Conservation (phyloP, 345 rosid species). For the Aquilaria sinensis region DNA sequence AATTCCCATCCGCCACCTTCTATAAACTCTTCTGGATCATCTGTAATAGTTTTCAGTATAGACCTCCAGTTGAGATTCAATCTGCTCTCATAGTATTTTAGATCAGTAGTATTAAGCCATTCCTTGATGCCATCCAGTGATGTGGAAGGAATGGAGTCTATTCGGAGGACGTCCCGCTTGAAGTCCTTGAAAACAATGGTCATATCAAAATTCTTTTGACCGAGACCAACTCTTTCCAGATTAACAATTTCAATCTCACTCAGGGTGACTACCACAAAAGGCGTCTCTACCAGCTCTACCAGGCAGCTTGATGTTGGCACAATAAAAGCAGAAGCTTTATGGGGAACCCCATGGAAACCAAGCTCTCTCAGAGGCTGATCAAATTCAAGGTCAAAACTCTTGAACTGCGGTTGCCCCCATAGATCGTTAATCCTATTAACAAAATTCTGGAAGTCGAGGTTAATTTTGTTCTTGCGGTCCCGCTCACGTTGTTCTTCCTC, state of each 20-base stretch:
- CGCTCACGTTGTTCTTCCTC: conserved; percentile 52
- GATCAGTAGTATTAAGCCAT: conserved; percentile 47
- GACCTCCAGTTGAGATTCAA: conserved; percentile 47
- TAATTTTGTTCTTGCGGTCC: conserved; percentile 37
- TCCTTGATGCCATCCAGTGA: conserved; percentile 46
- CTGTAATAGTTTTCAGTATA: conserved; percentile 41
- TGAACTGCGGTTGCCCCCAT: conserved; percentile 50
- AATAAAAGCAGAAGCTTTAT: conserved; percentile 41
- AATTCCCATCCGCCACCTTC: conserved; percentile 54
- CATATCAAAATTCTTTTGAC: conserved; percentile 51
- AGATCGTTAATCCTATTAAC: conserved; percentile 41
- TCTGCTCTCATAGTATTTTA: conserved; percentile 50
- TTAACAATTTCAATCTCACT: conserved; percentile 52
- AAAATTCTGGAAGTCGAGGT: conserved; percentile 41
- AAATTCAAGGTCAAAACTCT: conserved; percentile 42
- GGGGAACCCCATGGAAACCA: conserved; percentile 56
- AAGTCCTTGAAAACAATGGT: conserved; percentile 51
- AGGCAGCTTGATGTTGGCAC: conserved; percentile 47
- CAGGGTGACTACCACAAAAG: conserved; percentile 39
- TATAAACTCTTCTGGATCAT: conserved; percentile 43
- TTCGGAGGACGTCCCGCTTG: conserved; percentile 47
- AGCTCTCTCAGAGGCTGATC: conserved; percentile 49
- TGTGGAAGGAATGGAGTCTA: conserved; percentile 47
- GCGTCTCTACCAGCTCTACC: conserved; percentile 44
- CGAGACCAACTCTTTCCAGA: conserved; percentile 53